These are phyloP conservation scores for Umbellularia californica DNA, from an alignment of 164 flowering plant species.

Conservation along the genomic window DNA sequence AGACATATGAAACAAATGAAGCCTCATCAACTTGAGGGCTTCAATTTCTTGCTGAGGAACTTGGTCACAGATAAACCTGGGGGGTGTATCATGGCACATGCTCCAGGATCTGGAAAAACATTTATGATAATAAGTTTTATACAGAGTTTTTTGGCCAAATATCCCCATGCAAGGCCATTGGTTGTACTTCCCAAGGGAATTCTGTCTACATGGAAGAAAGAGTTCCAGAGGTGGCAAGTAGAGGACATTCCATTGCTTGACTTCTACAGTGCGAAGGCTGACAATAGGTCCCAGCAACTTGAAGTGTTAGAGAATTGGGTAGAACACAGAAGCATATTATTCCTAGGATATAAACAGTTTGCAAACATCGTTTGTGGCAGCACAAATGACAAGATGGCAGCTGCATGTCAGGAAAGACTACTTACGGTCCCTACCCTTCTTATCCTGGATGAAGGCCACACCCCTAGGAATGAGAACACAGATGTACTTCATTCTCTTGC, in stretches of 20 bases:
- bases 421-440: slow-evolving; percentile 64
- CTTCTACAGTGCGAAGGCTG: slow-evolving; percentile 68
- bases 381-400: slow-evolving; percentile 21
- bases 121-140: slow-evolving; percentile 89
- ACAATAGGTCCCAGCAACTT: slow-evolving; percentile 57
- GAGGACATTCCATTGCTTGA: slow-evolving; percentile 72
- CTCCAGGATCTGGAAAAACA: slow-evolving; percentile 97
- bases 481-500: slow-evolving; percentile 62
- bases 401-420: slow-evolving; percentile 56
- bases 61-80: slow-evolving; percentile 72
- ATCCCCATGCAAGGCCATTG: slow-evolving; percentile 67
- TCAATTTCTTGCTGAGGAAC: slow-evolving; percentile 73
- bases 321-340: slow-evolving; percentile 58
- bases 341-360: slow-evolving; percentile 82
- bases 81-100: slow-evolving; percentile 93
- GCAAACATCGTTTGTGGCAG: slow-evolving; percentile 54
- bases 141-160: slow-evolving; percentile 78
- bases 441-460: slow-evolving; percentile 91
- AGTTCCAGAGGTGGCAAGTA: slow-evolving; percentile 76
- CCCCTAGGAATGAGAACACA: slow-evolving; percentile 75
- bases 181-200: slow-evolving; percentile 84
- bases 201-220: slow-evolving; percentile 73
- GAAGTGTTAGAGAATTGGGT: slow-evolving; percentile 69
- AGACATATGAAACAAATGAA: slow-evolving; percentile 83
- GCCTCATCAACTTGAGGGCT: slow-evolving; percentile 89